These are phyloP conservation scores for Pleurotus sapidus DNA, from an alignment of 768 basidiomycete genomes.

Conservation along the genomic window DNA sequence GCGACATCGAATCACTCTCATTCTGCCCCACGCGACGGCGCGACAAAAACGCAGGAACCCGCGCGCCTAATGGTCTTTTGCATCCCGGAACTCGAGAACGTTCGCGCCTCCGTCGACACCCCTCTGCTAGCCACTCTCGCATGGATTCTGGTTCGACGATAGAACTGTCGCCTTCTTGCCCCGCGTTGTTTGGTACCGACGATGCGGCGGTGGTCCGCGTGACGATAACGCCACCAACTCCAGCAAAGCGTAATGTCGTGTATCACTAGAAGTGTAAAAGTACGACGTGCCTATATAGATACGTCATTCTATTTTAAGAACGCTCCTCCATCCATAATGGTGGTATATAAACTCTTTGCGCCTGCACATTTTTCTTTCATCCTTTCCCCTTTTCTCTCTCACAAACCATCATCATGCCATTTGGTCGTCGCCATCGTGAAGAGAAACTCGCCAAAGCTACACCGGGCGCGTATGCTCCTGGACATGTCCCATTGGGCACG, in stretches of 20 bases:
- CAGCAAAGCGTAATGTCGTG: constrained; percentile 6
- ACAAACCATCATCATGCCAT: background rate
- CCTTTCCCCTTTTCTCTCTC: constrained; percentile 8
- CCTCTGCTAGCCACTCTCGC: background rate
- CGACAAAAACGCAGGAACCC: background rate
- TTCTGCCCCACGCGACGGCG: background rate
- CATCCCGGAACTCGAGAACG: background rate
- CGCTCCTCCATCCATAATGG: no score
- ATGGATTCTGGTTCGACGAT: background rate
- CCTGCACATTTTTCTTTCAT: background rate
- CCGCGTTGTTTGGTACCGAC: background rate
- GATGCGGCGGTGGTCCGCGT: background rate
- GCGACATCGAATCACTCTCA: constrained; percentile 1
- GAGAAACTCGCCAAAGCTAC: background rate
- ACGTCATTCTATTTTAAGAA: constrained; percentile 6
- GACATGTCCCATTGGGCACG: constrained; percentile 16
- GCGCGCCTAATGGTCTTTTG: background rate
- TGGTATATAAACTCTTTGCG: no score
- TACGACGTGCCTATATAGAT: background rate
- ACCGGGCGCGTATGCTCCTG: constrained; percentile 22
- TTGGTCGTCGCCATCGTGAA: background rate
- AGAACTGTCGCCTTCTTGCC: constrained; percentile 1
- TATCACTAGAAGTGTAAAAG: background rate
- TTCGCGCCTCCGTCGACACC: background rate
- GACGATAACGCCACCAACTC: constrained; percentile 7